Evolutionary conservation across 352 stramenopile genomes (phyloP), one percentile per base, ranked within the genome.

Genomic region (Blastocystis hominis): DNA sequence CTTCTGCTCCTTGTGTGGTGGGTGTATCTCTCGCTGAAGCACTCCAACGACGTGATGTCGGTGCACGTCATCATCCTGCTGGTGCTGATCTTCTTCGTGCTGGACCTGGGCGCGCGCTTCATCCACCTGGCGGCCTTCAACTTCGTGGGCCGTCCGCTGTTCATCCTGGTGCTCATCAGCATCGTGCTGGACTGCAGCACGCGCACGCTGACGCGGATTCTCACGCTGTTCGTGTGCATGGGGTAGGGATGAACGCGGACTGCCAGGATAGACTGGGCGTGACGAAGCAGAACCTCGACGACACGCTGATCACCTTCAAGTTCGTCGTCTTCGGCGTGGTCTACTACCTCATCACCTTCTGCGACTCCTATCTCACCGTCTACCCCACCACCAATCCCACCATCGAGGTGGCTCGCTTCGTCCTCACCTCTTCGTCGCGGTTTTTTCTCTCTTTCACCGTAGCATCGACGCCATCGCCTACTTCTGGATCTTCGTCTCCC

Each of bases 381-480:
- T 81, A 81, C 47, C 42, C 72, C 59, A 59, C 64, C 13, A 17
- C 40, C 15, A 56, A 56, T n/a, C 38, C 40, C 15, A 4, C 54
- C 38, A 40, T 76, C 6, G 64, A 76, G 44, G 24, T 24, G 24
- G 40, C 54, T 34, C 64, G 64, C 6, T 76, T 76, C 44, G 64
- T 55, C 9, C 44, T 76, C 10, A 76, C 64, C 20, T 76, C 64
- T 24, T 76, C 44, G 64, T 76, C 5, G 44, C 13, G 4, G 3
- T 6, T 44, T 53, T 2, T 15, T 50, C 38, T 42, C 20, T 42
- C n/a, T 4, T 24, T 38, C 56, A 66, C 30, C 64, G 40, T 66
- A 84, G 72, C 6, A 66, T 87, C 55, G 77, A 87, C 24, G 77
- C 77, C 17, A 54, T 75, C 24, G 24, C 62, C 17, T 87, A 87